Conservation (phyloP, 164 flowering plant genomes). For the Amborella trichopoda region DNA sequence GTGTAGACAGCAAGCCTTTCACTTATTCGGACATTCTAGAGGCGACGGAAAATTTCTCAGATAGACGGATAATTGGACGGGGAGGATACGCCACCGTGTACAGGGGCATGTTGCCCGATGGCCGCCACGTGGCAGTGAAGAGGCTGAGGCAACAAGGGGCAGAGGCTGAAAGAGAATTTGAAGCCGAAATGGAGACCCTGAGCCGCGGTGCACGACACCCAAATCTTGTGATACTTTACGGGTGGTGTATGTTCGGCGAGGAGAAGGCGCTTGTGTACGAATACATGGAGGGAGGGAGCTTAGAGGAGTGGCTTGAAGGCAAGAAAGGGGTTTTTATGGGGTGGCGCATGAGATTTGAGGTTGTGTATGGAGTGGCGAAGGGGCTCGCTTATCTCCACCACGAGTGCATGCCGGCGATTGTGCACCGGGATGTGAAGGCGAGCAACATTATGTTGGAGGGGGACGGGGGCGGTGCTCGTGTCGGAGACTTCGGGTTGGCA, state of each 20-base stretch:
- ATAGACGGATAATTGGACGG: constrained; percentile 48
- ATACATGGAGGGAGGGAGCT: constrained; percentile 84
- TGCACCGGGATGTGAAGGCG: constrained; percentile 88
- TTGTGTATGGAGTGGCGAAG: constrained; percentile 59
- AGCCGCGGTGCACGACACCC: constrained; percentile 70
- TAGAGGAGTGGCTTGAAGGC: constrained; percentile 62
- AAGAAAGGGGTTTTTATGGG: constrained; percentile 19
- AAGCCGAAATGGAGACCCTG: constrained; percentile 79
- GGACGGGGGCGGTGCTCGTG: constrained; percentile 47
- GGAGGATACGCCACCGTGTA: constrained; percentile 87
- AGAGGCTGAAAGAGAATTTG: constrained; percentile 79
- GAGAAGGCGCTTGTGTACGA: constrained; percentile 72
- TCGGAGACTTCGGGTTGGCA: constrained; percentile 86
- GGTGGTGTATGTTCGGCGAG: constrained; percentile 76
- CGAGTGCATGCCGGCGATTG: constrained; percentile 68
- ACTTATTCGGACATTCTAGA: constrained; percentile 56
- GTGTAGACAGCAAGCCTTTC: constrained; percentile 55
- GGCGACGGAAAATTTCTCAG: constrained; percentile 64
- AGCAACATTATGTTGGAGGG: constrained; percentile 74
- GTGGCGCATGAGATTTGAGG: constrained; percentile 51
- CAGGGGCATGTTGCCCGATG: constrained; percentile 64
- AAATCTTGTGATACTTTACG: constrained; percentile 70
- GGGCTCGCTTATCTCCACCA: constrained; percentile 79
- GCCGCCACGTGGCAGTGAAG: constrained; percentile 74
- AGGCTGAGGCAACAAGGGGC: constrained; percentile 67